phyloP scores from a whole-genome alignment of 2,329 filamentous ascomycete species.

The Cytospora leucostoma region DNA sequence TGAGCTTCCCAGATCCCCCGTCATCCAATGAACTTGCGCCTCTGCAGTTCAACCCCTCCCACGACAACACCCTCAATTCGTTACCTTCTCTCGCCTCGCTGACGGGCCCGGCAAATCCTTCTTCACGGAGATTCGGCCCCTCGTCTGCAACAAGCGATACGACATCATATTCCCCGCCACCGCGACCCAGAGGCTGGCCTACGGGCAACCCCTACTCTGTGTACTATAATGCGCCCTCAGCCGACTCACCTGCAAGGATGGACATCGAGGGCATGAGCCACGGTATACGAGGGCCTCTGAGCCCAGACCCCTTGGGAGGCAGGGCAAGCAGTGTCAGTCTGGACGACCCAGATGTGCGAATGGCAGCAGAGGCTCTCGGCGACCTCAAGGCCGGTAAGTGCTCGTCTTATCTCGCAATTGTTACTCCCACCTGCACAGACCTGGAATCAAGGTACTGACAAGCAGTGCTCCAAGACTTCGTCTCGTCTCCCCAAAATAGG shows the following conservation, averaged over 20 bases:
- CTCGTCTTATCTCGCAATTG: constrained; percentile 17
- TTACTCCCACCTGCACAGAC: background rate
- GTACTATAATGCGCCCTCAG: constrained; percentile 49
- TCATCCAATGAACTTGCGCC: constrained; percentile 44
- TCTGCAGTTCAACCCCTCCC: constrained; percentile 39
- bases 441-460: background rate
- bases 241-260: constrained; percentile 50
- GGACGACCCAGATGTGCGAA: constrained; percentile 67
- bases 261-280: constrained; percentile 47
- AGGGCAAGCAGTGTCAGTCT: constrained; percentile 56
- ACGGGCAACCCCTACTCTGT: constrained; percentile 51
- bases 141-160: constrained; percentile 31
- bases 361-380: constrained; percentile 75
- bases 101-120: constrained; percentile 34
- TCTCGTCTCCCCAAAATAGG: constrained; percentile 60
- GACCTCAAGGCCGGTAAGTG: constrained; percentile 70
- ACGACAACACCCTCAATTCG: constrained; percentile 34
- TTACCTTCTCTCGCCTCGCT: constrained; percentile 48
- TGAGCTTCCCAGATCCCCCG: constrained; percentile 39
- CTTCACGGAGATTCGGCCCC: constrained; percentile 31
- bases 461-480: constrained; percentile 55
- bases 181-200: constrained; percentile 46
- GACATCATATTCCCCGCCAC: constrained; percentile 26
- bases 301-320: constrained; percentile 49
- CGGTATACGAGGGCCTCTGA: constrained; percentile 46